These are phyloP conservation scores for Gamsiella multidivaricata DNA, from an alignment of 192 early-diverging fungal genomes.

Conservation along the genomic window DNA sequence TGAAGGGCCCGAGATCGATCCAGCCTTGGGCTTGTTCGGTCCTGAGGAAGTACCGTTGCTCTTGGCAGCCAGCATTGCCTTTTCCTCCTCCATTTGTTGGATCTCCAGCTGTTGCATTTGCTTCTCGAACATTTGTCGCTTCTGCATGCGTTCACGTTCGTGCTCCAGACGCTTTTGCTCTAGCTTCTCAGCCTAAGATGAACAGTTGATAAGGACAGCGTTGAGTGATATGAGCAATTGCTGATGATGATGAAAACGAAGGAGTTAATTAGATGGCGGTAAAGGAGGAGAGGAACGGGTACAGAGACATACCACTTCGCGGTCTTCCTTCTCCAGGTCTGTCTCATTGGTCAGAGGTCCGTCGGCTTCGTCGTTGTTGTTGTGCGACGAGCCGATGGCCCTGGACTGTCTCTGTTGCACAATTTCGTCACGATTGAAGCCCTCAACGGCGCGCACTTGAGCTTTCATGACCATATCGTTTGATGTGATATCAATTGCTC, in stretches of 20 bases:
- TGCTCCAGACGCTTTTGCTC: constrained; percentile 61
- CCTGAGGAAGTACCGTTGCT: constrained; percentile 41
- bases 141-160: constrained; percentile 55
- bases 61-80: constrained; percentile 53
- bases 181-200: constrained; percentile 48
- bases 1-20: constrained; percentile 29
- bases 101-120: constrained; percentile 62
- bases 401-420: constrained; percentile 32
- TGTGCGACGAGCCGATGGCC: constrained; percentile 8
- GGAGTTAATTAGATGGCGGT: too few relatives aligned
- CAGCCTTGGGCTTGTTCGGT: constrained; percentile 31
- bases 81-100: constrained; percentile 59
- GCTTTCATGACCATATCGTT: constrained; percentile 43
- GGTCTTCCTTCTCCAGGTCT: constrained; percentile 37
- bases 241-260: too few relatives aligned
- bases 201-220: neutral
- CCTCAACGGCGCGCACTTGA: constrained; percentile 26
- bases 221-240: too few relatives aligned
- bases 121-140: constrained; percentile 57
- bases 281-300: too few relatives aligned
- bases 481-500: neutral
- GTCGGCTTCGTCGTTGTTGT: neutral
- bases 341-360: constrained; percentile 3
- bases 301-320: constrained; percentile 43
- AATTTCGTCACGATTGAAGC: constrained; percentile 24